Evolutionary conservation across 441 rosid species (phyloP), one percentile per base, ranked within the genome.

Genomic region (Adansonia rubrostipa): DNA sequence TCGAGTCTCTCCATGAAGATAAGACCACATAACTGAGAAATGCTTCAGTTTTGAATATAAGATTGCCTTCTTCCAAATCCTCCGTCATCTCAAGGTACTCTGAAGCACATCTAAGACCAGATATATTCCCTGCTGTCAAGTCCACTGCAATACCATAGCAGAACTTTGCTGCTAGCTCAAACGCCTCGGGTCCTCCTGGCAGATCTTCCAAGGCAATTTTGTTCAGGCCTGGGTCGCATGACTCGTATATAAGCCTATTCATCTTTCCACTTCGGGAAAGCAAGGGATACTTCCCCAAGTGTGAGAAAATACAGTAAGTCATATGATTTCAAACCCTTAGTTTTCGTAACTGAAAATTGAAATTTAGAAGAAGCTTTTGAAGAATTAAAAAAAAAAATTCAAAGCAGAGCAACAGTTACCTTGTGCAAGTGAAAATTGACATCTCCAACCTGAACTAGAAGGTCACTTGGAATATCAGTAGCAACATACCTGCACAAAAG

Each of bases 41-140:
- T 0, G 99, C 98, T 85, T 96, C 99, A 9, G 99, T 92, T 80
- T 96, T 96, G 89, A 94, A 96, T 77, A 94, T 96, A 45, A 96
- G 93, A 64, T 96, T 96, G 48, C 99, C 99, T 84, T 96, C 99
- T 56, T 96, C 99, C 67, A 96, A 89, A 77, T 96, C 99, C 87
- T 96, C 99, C 7, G 97, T 94, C 99, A 96, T 96, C 81, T 96
- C 99, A n/a, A 96, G 89, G 81, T 89, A 92, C 95, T 96, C 98
- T 2, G 98, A 96, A 10, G 97, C 92, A 56, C 99, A 92, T 75
- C 99, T 85, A 3, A 94, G 81, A 60, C 96, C 97, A 0, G 98
- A 92, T 71, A 96, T 92, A 77, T 94, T 96, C 40, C 89, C 87
- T 77, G 99, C 97, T 17, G 93, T 94, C 71, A 96, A 94, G 85